phyloP scores from a whole-genome alignment of 805 yeast genomes.

The Danielia reshetovae region DNA sequence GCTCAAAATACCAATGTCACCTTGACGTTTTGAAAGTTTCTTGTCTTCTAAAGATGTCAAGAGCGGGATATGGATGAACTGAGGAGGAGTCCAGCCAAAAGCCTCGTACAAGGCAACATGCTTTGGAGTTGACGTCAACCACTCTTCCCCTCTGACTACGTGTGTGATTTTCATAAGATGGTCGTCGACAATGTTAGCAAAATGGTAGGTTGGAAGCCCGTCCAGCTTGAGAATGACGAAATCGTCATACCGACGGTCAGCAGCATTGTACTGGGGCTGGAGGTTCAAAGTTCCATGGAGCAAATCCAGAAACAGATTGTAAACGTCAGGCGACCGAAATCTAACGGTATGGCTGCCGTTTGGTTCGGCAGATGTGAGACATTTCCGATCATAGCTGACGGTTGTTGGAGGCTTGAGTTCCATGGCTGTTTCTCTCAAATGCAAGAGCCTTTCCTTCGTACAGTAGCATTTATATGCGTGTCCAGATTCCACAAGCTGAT shows the following conservation, averaged over 20 bases:
- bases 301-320: constrained; percentile 66
- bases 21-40: constrained; percentile 81
- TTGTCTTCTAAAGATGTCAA: constrained; percentile 68
- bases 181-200: constrained; percentile 95
- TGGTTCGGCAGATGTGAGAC: constrained; percentile 29
- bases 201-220: constrained; percentile 92
- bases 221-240: constrained; percentile 89
- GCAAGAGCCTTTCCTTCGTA: constrained; percentile 68
- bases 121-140: constrained; percentile 95
- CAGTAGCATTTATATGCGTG: constrained; percentile 87
- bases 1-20: constrained; percentile 69
- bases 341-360: constrained; percentile 55
- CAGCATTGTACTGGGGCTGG: constrained; percentile 72
- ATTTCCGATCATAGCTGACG: constrained; percentile 86
- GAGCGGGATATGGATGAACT: constrained; percentile 85
- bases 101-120: constrained; percentile 85
- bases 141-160: constrained; percentile 95
- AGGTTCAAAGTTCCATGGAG: constrained; percentile 73
- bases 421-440: constrained; percentile 68
- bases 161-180: constrained; percentile 90
- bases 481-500: constrained; percentile 56
- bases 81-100: constrained; percentile 80
- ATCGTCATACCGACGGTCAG: constrained; percentile 81
- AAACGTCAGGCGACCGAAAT: constrained; percentile 68
- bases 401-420: constrained; percentile 81